Evolutionary conservation across 495 filamentous ascomycete species (phyloP), one percentile per base, ranked within the genome.

Genomic region (Penicillium parvum): DNA sequence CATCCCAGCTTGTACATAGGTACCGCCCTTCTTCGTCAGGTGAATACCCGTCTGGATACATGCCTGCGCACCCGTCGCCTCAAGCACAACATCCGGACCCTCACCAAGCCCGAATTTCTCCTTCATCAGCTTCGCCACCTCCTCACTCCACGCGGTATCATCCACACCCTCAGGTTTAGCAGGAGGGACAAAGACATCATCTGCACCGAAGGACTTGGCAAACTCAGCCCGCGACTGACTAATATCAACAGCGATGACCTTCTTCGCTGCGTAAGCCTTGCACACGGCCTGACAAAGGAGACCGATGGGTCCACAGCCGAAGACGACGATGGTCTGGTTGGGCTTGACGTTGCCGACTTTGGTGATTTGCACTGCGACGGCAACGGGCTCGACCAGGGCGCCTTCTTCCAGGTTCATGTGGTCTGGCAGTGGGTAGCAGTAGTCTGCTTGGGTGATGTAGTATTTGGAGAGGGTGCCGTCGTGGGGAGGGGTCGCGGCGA

Each of bases 1-100:
- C 79, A 94, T 89, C 14, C 89, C 89, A 49, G 77, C 89, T 67
- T 95, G 88, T 2, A 94, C 86, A 58, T 87, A 92, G 0, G 81
- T 85, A 9, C 88, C 90, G 4, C 90, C 90, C 32, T 74, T 65
- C 43, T 81, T 72, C 5, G 86, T 73, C 19, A 75, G 68, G 63
- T 91, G 79, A 36, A 95, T 73, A 4, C 75, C 78, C 0, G 82
- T 75, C 61, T 90, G 82, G 55, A 94, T 86, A 37, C 77, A 85
- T 3, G 77, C 72, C 58, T 88, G 81, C 2, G 86, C 90, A 18
- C 90, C 90, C n/a, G 75, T 80, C 10, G 86, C 88, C 63, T 95
- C 90, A 41, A 96, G 84, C n/a, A 85, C 84, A 4, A 81, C 78
- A 64, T 91, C 84, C 3, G 83, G 82, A 3, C 87, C 86, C 2